Conservation (phyloP, 345 rosid genomes). For the Aquilaria sinensis region DNA sequence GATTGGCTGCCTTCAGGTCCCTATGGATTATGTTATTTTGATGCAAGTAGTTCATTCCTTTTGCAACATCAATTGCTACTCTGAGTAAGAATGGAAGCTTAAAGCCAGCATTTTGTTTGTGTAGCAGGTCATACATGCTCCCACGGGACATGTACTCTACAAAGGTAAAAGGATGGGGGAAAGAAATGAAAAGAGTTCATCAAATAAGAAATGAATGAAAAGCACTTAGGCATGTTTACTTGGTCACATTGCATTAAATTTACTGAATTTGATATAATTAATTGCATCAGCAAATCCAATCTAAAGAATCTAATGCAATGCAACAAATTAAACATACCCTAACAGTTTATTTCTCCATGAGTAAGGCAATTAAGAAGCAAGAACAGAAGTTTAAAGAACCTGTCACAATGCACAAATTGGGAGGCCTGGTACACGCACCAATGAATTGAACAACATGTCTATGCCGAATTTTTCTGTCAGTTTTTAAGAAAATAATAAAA, state of each 20-base stretch:
- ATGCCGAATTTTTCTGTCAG: conserved; percentile 54
- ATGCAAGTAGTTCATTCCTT: conserved; percentile 70
- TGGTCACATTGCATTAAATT: background rate
- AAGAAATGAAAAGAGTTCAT: background rate
- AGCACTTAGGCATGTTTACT: background rate
- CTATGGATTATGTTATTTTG: conserved; percentile 43
- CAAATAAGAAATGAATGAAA: conserved; percentile 1
- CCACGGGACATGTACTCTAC: conserved; percentile 69
- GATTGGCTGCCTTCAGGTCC: conserved; percentile 71
- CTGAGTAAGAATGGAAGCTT: conserved; percentile 43
- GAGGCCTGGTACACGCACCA: conserved; percentile 58
- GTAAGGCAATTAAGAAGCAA: too few relatives aligned
- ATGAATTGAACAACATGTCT: conserved; percentile 55
- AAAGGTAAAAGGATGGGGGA: conserved; percentile 12
- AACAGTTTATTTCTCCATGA: too few relatives aligned
- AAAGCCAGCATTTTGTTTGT: conserved; percentile 42
- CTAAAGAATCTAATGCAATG: background rate
- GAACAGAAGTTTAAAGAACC: conserved; percentile 23
- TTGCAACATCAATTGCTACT: conserved; percentile 62
- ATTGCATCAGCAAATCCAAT: background rate
- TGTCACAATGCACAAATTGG: conserved; percentile 50
- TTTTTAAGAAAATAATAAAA: conserved; percentile 9
- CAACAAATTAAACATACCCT: too few relatives aligned
- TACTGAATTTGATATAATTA: background rate
- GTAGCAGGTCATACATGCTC: conserved; percentile 59